These are phyloP conservation scores for Rhodotorula graminis DNA, from an alignment of 768 basidiomycete species.

Conservation along the genomic window DNA sequence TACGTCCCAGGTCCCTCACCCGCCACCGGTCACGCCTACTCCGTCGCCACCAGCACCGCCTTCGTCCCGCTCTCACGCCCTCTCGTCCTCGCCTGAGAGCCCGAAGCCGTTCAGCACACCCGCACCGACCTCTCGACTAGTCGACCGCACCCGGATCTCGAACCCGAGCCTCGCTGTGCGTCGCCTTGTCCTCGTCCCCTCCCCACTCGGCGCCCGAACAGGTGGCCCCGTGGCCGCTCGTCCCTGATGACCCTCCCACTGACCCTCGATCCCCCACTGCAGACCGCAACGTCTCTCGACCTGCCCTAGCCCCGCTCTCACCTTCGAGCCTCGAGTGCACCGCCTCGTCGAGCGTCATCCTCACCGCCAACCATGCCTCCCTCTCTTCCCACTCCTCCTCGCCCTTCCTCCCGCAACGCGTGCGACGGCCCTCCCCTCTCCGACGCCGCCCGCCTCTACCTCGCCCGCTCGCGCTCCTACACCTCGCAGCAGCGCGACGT, in stretches of 20 bases:
- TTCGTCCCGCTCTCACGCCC: neutral
- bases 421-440: neutral
- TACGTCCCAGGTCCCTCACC: neutral
- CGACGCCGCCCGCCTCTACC: neutral
- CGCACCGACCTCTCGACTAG: too few relatives aligned
- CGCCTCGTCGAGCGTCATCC: neutral
- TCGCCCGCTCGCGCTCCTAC: conserved; percentile 7
- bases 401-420: neutral
- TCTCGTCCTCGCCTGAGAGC: neutral
- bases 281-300: neutral
- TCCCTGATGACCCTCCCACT: neutral
- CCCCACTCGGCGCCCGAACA: neutral
- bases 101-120: too few relatives aligned
- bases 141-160: too few relatives aligned
- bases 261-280: neutral
- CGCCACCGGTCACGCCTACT: neutral
- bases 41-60: neutral
- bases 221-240: neutral
- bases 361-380: neutral
- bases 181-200: neutral
- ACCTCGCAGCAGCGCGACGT: neutral
- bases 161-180: neutral
- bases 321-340: neutral
- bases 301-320: neutral
- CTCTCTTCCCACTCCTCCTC: conserved; percentile 4